These are phyloP conservation scores for Scheffersomyces parashehatae DNA, from an alignment of 1,139 yeast species.

Conservation along the genomic window DNA sequence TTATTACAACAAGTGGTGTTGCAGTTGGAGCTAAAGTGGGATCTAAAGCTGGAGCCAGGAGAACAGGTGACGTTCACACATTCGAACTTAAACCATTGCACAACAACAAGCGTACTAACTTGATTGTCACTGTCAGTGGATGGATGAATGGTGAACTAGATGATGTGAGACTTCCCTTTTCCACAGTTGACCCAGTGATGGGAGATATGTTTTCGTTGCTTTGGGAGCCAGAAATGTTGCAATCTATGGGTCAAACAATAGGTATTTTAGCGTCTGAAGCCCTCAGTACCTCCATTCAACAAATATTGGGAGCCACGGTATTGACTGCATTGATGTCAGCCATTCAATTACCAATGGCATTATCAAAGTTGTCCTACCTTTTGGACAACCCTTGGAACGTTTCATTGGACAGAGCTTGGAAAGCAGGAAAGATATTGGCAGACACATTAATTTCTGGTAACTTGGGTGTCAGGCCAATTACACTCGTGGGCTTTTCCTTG, in stretches of 20 bases:
- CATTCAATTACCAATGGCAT: constrained; percentile 86
- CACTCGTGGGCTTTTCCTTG: constrained; percentile 88
- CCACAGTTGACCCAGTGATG: constrained; percentile 96
- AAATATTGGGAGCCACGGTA: constrained; percentile 89
- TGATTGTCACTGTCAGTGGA: constrained; percentile 91
- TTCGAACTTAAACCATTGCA: constrained; percentile 93
- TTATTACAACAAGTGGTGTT: constrained; percentile 90
- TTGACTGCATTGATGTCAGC: constrained; percentile 96
- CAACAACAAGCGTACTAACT: constrained; percentile 83
- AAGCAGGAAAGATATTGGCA: constrained; percentile 89
- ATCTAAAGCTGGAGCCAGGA: constrained; percentile 74
- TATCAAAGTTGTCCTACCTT: constrained; percentile 84
- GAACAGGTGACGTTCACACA: constrained; percentile 91
- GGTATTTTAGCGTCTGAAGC: constrained; percentile 93
- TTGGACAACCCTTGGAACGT: constrained; percentile 98
- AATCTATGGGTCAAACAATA: constrained; percentile 94
- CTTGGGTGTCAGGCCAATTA: constrained; percentile 89
- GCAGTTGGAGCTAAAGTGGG: constrained; percentile 92
- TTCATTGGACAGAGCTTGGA: constrained; percentile 95
- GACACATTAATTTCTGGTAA: constrained; percentile 86
- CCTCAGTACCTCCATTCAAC: constrained; percentile 89
- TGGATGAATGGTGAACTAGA: constrained; percentile 97
- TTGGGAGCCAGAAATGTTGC: constrained; percentile 99
- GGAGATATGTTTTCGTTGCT: constrained; percentile 89
- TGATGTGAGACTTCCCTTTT: constrained; percentile 94